Conservation (phyloP, 352 stramenopile species). For the Phytopythium vexans region DNA sequence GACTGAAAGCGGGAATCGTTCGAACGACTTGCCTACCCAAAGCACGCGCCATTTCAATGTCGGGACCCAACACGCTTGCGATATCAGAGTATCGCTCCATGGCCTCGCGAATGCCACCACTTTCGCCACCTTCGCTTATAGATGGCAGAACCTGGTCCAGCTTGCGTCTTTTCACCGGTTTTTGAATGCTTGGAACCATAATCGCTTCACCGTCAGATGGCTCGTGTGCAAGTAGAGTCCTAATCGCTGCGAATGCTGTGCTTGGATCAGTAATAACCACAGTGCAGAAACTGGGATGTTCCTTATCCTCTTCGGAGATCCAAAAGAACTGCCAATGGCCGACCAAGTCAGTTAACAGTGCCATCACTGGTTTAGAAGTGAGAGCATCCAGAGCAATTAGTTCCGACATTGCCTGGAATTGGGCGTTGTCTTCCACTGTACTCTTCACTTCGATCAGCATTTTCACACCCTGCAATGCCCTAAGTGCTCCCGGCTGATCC, state of each 20-base stretch:
- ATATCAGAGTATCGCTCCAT: conserved; percentile 19
- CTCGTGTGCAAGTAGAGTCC: conserved; percentile 17
- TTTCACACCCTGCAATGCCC: conserved; percentile 10
- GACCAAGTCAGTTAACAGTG: conserved; percentile 23
- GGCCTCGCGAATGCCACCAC: conserved; percentile 14
- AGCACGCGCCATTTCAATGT: no score
- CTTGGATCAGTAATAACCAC: conserved; percentile 15
- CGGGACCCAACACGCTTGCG: no score
- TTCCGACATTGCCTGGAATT: no score
- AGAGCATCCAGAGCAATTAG: conserved; percentile 24
- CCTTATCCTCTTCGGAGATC: conserved; percentile 8
- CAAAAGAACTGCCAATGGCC: conserved; percentile 21
- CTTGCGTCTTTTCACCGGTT: conserved; percentile 23
- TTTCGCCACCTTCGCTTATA: conserved; percentile 11
- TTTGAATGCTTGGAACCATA: conserved; percentile 19
- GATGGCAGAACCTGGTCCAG: conserved; percentile 11
- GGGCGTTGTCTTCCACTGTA: conserved; percentile 9
- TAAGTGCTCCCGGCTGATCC: conserved; percentile 6
- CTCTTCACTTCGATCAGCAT: conserved; percentile 24
- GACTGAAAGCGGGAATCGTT: no score
- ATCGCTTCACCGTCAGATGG: conserved; percentile 11
- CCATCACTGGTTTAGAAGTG: conserved; percentile 14
- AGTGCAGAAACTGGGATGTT: conserved; percentile 6
- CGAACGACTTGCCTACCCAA: no score
- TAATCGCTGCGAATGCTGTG: conserved; percentile 21